phyloP scores from a whole-genome alignment of 345 rosid species.

The Murraya koenigii region DNA sequence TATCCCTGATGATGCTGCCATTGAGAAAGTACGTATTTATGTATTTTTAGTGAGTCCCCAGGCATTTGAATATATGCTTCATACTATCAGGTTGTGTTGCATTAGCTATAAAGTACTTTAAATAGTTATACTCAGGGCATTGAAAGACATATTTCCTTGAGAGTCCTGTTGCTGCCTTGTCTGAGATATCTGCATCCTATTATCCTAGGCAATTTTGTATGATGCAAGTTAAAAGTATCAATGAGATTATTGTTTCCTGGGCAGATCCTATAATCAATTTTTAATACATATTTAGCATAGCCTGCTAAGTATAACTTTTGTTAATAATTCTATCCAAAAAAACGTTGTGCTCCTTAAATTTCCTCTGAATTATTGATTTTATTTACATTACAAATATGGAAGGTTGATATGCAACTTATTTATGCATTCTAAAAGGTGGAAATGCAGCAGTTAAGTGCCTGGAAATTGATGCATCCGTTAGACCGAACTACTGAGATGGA shows the following conservation, averaged over 20 bases:
- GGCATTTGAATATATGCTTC: background rate
- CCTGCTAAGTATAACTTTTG: background rate
- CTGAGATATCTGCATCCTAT: background rate
- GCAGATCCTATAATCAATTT: background rate
- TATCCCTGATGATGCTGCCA: background rate
- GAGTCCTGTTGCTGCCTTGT: background rate
- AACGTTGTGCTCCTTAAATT: background rate
- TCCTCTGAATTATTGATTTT: background rate
- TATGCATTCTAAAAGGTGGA: background rate
- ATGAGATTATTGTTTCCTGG: background rate
- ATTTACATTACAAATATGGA: background rate
- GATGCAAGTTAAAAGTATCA: background rate
- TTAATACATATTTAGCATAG: background rate
- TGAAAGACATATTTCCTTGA: background rate
- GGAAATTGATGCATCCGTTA: background rate
- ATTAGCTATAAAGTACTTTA: background rate
- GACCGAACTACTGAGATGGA: background rate
- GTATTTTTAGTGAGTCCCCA: background rate
- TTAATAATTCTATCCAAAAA: background rate
- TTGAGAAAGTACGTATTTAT: slow-evolving; percentile 26
- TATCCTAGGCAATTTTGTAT: background rate
- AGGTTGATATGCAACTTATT: background rate
- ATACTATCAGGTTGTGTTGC: background rate
- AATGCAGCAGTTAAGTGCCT: background rate
- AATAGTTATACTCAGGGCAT: background rate